phyloP scores from a whole-genome alignment of 345 rosid genomes.

The Salix arbutifolia region DNA sequence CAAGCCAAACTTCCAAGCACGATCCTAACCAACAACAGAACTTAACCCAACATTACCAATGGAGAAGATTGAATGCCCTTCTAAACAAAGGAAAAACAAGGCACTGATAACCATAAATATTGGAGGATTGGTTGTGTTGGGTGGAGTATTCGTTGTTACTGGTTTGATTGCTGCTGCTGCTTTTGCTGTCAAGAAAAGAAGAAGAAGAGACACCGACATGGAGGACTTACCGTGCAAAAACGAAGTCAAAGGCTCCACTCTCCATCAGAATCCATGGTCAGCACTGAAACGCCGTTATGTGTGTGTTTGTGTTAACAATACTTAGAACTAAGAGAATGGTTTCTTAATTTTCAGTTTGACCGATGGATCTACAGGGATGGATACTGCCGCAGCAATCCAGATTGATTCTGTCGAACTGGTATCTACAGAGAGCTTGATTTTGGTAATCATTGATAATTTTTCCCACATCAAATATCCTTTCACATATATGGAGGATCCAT shows the following conservation, averaged over 20 bases:
- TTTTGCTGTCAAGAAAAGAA: constrained; percentile 25
- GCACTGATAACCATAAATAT: constrained; percentile 3
- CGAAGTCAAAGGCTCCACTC: constrained; percentile 3
- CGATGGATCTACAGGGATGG: constrained; percentile 12
- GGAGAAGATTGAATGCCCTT: constrained; percentile 5
- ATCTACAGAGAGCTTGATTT: constrained; percentile 4
- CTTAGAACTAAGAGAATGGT: background rate
- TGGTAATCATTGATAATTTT: constrained; percentile 25
- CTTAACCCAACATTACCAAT: background rate
- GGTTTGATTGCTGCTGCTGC: constrained; percentile 28
- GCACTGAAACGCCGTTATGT: background rate
- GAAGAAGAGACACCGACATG: background rate
- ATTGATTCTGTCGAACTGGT: constrained; percentile 10
- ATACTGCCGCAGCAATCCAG: background rate
- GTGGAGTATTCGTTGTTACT: constrained; percentile 49
- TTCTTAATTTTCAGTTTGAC: constrained; percentile 27
- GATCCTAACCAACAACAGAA: background rate
- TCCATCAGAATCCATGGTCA: constrained; percentile 25
- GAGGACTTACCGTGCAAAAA: background rate
- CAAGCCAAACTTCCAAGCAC: background rate
- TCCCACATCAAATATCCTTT: background rate
- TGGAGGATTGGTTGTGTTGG: constrained; percentile 34
- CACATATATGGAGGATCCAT: background rate
- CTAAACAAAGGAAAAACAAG: constrained; percentile 10
- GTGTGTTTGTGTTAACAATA: background rate